Evolutionary conservation across 805 yeast species (phyloP).

Genomic region (Starmerella vaccinii): DNA sequence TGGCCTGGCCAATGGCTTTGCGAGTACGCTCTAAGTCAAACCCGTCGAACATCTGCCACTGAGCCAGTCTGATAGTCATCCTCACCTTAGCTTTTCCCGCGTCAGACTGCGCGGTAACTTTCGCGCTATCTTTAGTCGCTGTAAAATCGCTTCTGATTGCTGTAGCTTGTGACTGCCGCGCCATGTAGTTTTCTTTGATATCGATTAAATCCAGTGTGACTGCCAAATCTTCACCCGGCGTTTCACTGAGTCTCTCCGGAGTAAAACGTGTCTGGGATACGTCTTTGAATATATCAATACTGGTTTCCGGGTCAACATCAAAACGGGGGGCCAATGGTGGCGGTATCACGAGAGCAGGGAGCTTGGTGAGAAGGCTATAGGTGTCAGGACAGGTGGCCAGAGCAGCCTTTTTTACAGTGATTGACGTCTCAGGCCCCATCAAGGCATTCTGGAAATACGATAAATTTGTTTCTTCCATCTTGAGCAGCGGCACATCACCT

Average conservation of each 20-base stretch:
- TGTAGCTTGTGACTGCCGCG: not conserved
- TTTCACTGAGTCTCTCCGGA: not conserved
- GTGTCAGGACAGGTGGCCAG: conserved; percentile 10
- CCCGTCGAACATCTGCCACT: conserved; percentile 63
- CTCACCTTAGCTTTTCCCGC: not conserved
- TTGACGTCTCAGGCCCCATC: not conserved
- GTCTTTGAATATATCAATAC: conserved; percentile 7
- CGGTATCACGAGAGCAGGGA: not conserved
- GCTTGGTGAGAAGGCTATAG: not conserved
- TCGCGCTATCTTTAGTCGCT: no score
- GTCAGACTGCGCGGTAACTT: no score
- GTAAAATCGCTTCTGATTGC: no score
- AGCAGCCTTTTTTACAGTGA: not conserved
- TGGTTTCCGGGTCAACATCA: conserved; percentile 2
- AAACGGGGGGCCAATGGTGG: not conserved
- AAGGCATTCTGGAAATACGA: not conserved
- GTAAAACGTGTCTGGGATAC: not conserved
- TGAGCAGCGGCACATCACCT: not conserved
- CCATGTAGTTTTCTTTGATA: conserved; percentile 22
- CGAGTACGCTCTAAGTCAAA: conserved; percentile 84
- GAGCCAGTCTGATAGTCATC: conserved; percentile 18
- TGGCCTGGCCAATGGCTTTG: conserved; percentile 51
- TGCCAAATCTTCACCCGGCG: not conserved
- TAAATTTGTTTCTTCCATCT: not conserved
- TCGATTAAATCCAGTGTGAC: conserved; percentile 8